These are phyloP conservation scores for Penicillium polonicum DNA, from an alignment of 2,329 filamentous ascomycete species.

Conservation along the genomic window DNA sequence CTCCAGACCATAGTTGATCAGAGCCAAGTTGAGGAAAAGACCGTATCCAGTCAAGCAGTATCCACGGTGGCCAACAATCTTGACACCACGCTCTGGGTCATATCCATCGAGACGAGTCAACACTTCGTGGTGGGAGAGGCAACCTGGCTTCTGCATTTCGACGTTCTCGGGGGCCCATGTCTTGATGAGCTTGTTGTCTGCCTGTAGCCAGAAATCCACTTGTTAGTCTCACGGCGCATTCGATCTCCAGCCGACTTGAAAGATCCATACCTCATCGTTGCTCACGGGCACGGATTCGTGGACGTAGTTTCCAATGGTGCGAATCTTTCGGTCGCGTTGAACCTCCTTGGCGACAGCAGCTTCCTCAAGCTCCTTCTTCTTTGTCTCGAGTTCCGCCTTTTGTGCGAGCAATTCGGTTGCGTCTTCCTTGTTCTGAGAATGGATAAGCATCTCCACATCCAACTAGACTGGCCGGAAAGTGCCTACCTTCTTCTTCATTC, in stretches of 20 bases:
- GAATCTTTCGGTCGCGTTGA: slow-evolving; percentile 72
- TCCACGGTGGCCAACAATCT: slow-evolving; percentile 89
- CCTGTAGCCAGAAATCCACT: slow-evolving; percentile 44
- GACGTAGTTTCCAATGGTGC: slow-evolving; percentile 85
- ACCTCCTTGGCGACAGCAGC: slow-evolving; percentile 72
- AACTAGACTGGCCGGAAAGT: not conserved
- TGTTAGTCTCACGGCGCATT: not conserved
- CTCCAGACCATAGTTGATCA: slow-evolving; percentile 92
- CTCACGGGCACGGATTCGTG: slow-evolving; percentile 82
- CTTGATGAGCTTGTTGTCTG: slow-evolving; percentile 75
- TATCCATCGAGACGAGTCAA: slow-evolving; percentile 84
- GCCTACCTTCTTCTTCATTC: slow-evolving; percentile 78
- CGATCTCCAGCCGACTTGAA: not conserved
- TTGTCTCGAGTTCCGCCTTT: slow-evolving; percentile 73
- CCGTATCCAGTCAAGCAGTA: slow-evolving; percentile 92
- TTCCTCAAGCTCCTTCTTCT: slow-evolving; percentile 78
- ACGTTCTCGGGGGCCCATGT: slow-evolving; percentile 79
- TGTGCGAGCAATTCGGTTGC: slow-evolving; percentile 75
- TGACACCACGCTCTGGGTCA: slow-evolving; percentile 87
- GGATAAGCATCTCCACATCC: slow-evolving; percentile 8
- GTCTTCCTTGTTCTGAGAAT: slow-evolving; percentile 74
- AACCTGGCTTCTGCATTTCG: slow-evolving; percentile 70
- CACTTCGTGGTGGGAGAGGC: slow-evolving; percentile 92
- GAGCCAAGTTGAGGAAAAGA: slow-evolving; percentile 84
- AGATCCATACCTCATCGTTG: slow-evolving; percentile 66